Conservation (phyloP, 495 filamentous ascomycete species). For the Penicillium desertorum region DNA sequence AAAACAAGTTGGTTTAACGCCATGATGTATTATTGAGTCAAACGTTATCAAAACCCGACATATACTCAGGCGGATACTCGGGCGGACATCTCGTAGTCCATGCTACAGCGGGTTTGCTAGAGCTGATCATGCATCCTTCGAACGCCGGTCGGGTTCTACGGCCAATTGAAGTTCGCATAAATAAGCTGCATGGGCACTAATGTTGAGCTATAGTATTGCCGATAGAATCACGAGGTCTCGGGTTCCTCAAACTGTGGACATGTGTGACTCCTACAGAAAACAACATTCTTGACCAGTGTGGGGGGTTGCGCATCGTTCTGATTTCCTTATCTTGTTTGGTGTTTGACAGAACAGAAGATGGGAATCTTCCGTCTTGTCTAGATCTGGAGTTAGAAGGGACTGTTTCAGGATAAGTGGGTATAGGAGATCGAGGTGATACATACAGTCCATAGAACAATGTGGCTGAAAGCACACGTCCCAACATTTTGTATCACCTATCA, state of each 20-base stretch:
- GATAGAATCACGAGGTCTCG: background rate
- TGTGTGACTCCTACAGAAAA: background rate
- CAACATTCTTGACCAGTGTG: background rate
- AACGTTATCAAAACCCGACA: background rate
- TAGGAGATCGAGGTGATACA: background rate
- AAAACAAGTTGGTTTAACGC: background rate
- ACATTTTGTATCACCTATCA: background rate
- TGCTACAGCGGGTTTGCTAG: background rate
- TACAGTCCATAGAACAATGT: background rate
- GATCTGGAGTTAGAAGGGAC: background rate
- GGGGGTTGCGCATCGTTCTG: background rate
- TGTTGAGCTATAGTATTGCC: background rate
- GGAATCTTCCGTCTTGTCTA: background rate
- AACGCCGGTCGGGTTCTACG: background rate
- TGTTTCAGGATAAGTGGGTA: background rate
- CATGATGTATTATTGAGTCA: background rate
- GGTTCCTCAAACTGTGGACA: background rate
- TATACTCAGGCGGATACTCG: background rate
- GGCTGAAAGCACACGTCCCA: background rate
- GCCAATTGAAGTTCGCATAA: background rate
- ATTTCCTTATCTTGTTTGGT: background rate
- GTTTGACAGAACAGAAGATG: background rate
- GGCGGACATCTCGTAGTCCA: background rate
- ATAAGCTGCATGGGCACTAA: background rate
- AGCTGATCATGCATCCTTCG: background rate